Evolutionary conservation across 306 rosid species (phyloP).

Genomic region (Cucumis hystrix): DNA sequence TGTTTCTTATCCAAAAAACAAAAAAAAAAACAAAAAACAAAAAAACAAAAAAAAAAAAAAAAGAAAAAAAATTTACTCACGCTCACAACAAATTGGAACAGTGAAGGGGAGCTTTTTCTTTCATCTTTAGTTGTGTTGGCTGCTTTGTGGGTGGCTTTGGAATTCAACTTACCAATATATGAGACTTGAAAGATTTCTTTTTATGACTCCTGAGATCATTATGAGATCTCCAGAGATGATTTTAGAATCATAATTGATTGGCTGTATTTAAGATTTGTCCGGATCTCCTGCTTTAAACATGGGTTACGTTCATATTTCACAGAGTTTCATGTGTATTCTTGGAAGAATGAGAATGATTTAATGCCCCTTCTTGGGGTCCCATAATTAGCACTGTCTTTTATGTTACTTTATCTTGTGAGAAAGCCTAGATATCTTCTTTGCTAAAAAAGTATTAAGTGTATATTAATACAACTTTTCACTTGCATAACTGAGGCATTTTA

Average conservation of each 20-base stretch:
- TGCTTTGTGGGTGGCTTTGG: background rate
- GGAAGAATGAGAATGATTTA: background rate
- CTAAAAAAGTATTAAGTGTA: background rate
- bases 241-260: background rate
- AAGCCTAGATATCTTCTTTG: background rate
- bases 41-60: too few relatives aligned
- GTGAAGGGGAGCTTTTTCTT: background rate
- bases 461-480: background rate
- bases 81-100: background rate
- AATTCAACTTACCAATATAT: background rate
- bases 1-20: background rate
- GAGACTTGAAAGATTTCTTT: background rate
- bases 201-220: background rate
- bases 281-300: conserved; percentile 1
- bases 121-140: background rate
- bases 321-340: background rate
- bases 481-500: conserved; percentile 10
- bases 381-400: background rate
- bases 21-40: too few relatives aligned
- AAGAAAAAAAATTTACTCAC: background rate
- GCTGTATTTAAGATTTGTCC: background rate
- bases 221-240: background rate
- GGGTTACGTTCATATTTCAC: background rate
- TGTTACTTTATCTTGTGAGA: background rate
- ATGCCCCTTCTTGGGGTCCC: background rate